Evolutionary conservation across 345 rosid species (phyloP), one percentile per base, ranked within the genome.

Genomic region (Sisymbrium altissimum): DNA sequence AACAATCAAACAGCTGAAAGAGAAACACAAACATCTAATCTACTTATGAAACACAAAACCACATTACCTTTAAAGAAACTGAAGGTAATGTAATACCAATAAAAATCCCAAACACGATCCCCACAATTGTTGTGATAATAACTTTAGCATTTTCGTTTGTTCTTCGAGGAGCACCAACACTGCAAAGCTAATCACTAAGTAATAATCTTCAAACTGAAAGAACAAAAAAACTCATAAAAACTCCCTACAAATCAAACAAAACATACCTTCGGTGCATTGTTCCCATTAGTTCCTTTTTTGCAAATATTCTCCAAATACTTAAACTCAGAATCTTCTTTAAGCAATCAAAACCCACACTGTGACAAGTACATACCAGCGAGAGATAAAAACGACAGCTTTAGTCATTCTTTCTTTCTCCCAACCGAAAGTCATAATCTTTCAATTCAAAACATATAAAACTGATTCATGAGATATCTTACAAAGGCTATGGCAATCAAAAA

Each of bases 81-180:
- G 86, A 70, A 1, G 92, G 96, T 79, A 89, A 86, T 6, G 96
- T 85, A 52, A 80, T 56, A 30, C 98, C 97, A 59, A 89, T 25
- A 63, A 89, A 80, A 79, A 85, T 84, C 25, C 98, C 97, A 82
- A 89, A 81, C 17, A 82, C 72, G 49, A 86, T 73, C 68, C 94
- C 97, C 46, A 91, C 2, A 48, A 89, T 78, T 15, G 87, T 79
- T 14, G 88, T 74, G 8, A 91, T 43, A 12, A 88, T 62, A 50
- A 85, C 60, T 73, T 84, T 85, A 56, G 86, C 79, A 63, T 73
- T 60, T 36, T 83, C 90, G 50, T 70, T 86, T 66, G 94, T 73
- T 77, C 80, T 89, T 74, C 84, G 87, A 46, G 79, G 57, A 39
- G 77, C 76, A 73, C 86, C 97, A 23, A 23, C 25, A 81, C 96